Evolutionary conservation across 805 yeast genomes (phyloP).

Genomic region (Hanseniaspora mollemarum): DNA sequence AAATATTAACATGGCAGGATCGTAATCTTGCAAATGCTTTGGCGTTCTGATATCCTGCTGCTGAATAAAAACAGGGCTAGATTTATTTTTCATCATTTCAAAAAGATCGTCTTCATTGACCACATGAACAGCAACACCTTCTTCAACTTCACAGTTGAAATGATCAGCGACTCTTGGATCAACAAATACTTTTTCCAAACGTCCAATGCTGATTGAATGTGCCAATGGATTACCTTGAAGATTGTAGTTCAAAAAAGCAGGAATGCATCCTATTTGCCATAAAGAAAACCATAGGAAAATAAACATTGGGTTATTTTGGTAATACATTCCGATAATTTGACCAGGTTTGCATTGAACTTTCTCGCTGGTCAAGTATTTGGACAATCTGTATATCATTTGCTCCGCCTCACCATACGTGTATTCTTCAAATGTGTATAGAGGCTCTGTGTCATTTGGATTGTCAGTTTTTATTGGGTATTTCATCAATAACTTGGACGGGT

Average conservation of each 20-base stretch:
- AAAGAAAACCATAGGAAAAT: constrained; percentile 70
- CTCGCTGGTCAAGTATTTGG: constrained; percentile 45
- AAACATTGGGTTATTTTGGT: constrained; percentile 74
- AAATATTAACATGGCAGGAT: constrained; percentile 63
- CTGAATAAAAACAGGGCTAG: constrained; percentile 41
- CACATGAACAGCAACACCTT: constrained; percentile 28
- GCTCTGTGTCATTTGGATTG: constrained; percentile 34
- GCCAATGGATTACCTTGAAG: constrained; percentile 58
- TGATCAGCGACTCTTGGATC: constrained; percentile 49
- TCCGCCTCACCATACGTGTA: constrained; percentile 62
- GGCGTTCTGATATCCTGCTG: constrained; percentile 48
- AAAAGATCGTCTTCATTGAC: constrained; percentile 43
- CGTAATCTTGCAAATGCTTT: constrained; percentile 40
- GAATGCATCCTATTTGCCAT: constrained; percentile 85
- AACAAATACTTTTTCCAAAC: constrained; percentile 51
- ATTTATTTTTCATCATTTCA: constrained; percentile 31
- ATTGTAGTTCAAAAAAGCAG: constrained; percentile 79
- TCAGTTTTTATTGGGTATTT: constrained; percentile 37
- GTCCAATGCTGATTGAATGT: constrained; percentile 68
- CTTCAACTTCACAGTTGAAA: constrained; percentile 9
- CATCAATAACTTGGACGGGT: constrained; percentile 49
- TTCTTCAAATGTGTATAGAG: constrained; percentile 42
- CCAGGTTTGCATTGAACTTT: constrained; percentile 55
- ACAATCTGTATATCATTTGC: constrained; percentile 52
- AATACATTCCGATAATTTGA: constrained; percentile 62